phyloP scores from a whole-genome alignment of 352 stramenopile genomes.

The Pythium plurisporium region DNA sequence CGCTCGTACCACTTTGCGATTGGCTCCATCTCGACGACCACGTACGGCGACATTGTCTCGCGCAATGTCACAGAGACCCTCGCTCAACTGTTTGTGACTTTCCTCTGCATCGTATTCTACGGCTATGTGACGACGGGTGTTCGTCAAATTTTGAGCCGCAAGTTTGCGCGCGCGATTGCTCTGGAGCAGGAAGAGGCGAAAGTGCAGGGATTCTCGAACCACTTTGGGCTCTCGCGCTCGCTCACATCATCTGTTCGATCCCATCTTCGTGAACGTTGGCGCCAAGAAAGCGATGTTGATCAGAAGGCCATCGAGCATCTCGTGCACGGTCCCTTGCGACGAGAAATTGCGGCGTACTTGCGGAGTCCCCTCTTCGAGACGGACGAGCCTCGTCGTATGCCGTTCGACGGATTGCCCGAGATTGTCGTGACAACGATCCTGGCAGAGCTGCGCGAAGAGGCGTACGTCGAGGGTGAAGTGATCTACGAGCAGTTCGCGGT shows the following conservation, averaged over 20 bases:
- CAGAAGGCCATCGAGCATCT: constrained; percentile 4
- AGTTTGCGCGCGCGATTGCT: constrained; percentile 18
- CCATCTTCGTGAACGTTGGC: constrained; percentile 19
- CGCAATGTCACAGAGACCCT: constrained; percentile 24
- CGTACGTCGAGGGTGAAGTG: constrained; percentile 20
- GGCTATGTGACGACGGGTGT: constrained; percentile 24
- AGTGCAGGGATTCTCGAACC: constrained; percentile 15
- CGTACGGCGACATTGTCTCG: constrained; percentile 26
- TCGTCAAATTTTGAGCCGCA: constrained; percentile 22
- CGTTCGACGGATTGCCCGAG: constrained; percentile 19
- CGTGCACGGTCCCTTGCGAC: constrained; percentile 12
- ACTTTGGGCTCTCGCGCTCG: constrained; percentile 18
- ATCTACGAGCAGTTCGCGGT: constrained; percentile 27
- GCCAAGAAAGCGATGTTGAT: constrained; percentile 19
- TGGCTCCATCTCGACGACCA: constrained; percentile 28
- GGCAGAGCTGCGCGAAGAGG: constrained; percentile 19
- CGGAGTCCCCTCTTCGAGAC: constrained; percentile 12
- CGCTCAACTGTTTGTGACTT: constrained; percentile 22
- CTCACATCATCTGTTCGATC: constrained; percentile 6
- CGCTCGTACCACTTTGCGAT: constrained; percentile 30
- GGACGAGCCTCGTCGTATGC: neutral
- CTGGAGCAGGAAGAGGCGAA: constrained; percentile 18
- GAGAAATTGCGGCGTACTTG: constrained; percentile 18
- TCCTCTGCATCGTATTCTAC: constrained; percentile 28
- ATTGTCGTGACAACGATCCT: constrained; percentile 16